A percentile compares a stretch with the other conserved stretches of the same genome.
Evolutionary conservation across 1,284 basidiomycete genomes (phyloP).

Genomic region (Rhodotorula mucilaginosa): DNA sequence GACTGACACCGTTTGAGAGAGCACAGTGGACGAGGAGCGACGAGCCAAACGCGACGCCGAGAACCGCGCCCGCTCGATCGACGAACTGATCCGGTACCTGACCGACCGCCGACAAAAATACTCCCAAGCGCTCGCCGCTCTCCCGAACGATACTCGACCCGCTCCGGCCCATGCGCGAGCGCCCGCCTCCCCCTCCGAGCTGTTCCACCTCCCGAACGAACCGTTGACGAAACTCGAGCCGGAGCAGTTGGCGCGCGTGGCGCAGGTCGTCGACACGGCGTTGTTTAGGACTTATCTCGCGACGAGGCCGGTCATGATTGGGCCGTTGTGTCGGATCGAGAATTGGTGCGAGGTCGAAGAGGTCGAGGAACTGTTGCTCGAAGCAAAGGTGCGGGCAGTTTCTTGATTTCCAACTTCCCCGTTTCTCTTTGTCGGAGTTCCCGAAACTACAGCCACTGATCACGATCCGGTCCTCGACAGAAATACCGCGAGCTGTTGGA

Average conservation of each 20-base stretch:
- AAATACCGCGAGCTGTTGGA: slow-evolving; percentile 88
- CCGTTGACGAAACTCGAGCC: slow-evolving; percentile 68
- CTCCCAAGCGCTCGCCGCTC: slow-evolving; percentile 65
- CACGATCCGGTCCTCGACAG: slow-evolving; percentile 51
- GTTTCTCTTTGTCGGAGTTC: background rate
- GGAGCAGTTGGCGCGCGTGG: slow-evolving; percentile 76
- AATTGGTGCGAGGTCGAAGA: slow-evolving; percentile 98
- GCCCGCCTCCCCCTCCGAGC: slow-evolving; percentile 54
- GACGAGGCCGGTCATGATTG: slow-evolving; percentile 76
- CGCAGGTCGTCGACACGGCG: slow-evolving; percentile 92
- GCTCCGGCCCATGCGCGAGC: slow-evolving; percentile 50
- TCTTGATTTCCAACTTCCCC: too few species aligned
- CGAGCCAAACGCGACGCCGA: slow-evolving; percentile 16
- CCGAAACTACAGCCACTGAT: background rate
- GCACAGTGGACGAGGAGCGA: slow-evolving; percentile 1
- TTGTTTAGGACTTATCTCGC: slow-evolving; percentile 90
- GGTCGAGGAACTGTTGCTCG: slow-evolving; percentile 81
- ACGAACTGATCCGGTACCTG: slow-evolving; percentile 58
- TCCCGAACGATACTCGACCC: slow-evolving; percentile 65
- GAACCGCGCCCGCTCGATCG: slow-evolving; percentile 48
- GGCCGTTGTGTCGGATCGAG: slow-evolving; percentile 80
- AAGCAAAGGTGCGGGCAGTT: slow-evolving; percentile 68
- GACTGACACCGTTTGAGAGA: background rate
- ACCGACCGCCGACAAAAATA: slow-evolving; percentile 83
- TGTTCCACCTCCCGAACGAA: slow-evolving; percentile 69